Conservation (phyloP, 1,284 basidiomycete genomes). For the Trametes versicolor region DNA sequence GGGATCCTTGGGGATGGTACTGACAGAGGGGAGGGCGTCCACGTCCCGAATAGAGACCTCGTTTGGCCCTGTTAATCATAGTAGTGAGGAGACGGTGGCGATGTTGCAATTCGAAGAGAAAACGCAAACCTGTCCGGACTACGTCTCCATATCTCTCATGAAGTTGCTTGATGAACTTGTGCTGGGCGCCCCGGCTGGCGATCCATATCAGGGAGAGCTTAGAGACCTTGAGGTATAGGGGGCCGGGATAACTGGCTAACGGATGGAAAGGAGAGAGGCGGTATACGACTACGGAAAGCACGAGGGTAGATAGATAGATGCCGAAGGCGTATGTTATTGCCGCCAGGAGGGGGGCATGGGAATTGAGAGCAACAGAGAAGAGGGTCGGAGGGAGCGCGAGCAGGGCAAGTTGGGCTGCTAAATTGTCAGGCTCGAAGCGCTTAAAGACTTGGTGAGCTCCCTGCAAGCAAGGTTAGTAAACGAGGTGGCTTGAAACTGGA, state of each 20-base stretch:
- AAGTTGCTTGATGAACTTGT: slow-evolving; percentile 37
- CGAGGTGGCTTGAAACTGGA: neutral
- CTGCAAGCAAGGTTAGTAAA: neutral
- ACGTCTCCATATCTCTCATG: slow-evolving; percentile 44
- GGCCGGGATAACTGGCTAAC: slow-evolving; percentile 43
- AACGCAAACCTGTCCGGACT: slow-evolving; percentile 41
- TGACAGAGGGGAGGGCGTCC: slow-evolving; percentile 6
- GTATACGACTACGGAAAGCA: slow-evolving; percentile 36
- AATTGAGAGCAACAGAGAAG: neutral
- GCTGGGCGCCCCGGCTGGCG: slow-evolving; percentile 34
- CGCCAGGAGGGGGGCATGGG: no score
- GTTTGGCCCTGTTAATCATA: slow-evolving; percentile 18
- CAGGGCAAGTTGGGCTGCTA: neutral
- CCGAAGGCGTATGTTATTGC: no score
- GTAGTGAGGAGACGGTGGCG: neutral
- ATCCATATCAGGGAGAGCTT: slow-evolving; percentile 38
- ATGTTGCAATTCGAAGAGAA: no score
- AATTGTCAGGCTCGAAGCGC: neutral
- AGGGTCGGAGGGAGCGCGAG: neutral
- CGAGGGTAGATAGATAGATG: slow-evolving; percentile 25
- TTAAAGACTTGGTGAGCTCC: slow-evolving; percentile 2
- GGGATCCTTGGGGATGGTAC: slow-evolving; percentile 13
- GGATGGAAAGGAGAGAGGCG: slow-evolving; percentile 46
- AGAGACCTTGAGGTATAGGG: slow-evolving; percentile 37
- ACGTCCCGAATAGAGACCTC: slow-evolving; percentile 13